phyloP scores from a whole-genome alignment of 306 rosid species.

The Fragaria vesca region DNA sequence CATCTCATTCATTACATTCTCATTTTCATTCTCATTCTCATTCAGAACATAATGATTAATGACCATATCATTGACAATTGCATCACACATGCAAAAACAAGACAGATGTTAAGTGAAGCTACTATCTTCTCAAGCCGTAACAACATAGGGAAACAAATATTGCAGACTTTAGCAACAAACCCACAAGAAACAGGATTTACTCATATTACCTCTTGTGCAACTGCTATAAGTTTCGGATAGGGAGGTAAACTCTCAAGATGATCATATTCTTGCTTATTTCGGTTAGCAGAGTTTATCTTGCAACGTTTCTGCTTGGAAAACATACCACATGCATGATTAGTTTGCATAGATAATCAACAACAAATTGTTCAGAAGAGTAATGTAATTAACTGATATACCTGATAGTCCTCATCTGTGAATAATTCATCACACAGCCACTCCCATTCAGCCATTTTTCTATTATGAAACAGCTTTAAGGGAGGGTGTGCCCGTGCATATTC shows the following conservation, averaged over 20 bases:
- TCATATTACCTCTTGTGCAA: not conserved
- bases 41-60: not conserved
- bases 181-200: not conserved
- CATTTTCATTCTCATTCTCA: not conserved
- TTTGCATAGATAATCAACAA: not conserved
- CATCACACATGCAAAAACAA: not conserved
- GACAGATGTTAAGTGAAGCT: not conserved
- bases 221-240: not conserved
- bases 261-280: not conserved
- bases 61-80: not conserved
- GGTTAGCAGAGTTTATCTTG: not conserved
- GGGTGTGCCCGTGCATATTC: slow-evolving; percentile 2
- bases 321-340: not conserved
- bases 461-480: not conserved
- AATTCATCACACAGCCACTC: not conserved
- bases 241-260: not conserved
- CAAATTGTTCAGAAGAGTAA: not conserved
- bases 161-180: not conserved
- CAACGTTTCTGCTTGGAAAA: slow-evolving; percentile 4
- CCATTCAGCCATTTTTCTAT: not conserved
- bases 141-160: not conserved
- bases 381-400: not conserved
- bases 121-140: not conserved
- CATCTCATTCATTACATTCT: not conserved
- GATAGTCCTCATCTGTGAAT: not conserved